Conservation (phyloP, 108 stramenopile genomes). For the Parmales sp. region DNA sequence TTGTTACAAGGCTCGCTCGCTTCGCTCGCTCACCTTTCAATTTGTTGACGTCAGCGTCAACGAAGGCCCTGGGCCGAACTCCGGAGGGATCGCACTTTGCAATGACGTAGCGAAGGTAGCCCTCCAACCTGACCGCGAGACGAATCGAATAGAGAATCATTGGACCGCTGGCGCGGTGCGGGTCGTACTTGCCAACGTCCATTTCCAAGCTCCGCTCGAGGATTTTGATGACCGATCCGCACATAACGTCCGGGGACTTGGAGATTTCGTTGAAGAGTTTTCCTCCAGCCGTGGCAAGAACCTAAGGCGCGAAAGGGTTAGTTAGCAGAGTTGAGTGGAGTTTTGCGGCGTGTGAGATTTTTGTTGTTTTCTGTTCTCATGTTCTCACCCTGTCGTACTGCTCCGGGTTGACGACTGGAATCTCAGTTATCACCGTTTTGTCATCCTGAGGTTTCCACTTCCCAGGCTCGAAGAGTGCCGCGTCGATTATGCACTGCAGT, state of each 20-base stretch:
- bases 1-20: too few species aligned
- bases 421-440: conserved; percentile 55
- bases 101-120: conserved; percentile 76
- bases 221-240: conserved; percentile 72
- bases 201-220: conserved; percentile 84
- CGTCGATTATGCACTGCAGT: conserved; percentile 85
- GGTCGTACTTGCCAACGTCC: conserved; percentile 80
- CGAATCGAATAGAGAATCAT: conserved; percentile 86
- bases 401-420: conserved; percentile 64
- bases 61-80: conserved; percentile 68
- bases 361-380: too few species aligned
- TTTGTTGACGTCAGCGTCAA: conserved; percentile 63
- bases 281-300: conserved; percentile 79
- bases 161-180: conserved; percentile 70
- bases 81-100: conserved; percentile 57
- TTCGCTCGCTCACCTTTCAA: too few species aligned
- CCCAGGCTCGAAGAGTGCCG: conserved; percentile 89
- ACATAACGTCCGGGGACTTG: conserved; percentile 76
- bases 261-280: conserved; percentile 90
- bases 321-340: too few species aligned
- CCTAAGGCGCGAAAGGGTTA: too few species aligned
- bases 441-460: conserved; percentile 74
- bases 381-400: conserved; percentile 53
- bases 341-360: too few species aligned
- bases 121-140: conserved; percentile 86